These are phyloP conservation scores for Rhododendron henanense DNA, from an alignment of 148 eudicot species.

Conservation along the genomic window DNA sequence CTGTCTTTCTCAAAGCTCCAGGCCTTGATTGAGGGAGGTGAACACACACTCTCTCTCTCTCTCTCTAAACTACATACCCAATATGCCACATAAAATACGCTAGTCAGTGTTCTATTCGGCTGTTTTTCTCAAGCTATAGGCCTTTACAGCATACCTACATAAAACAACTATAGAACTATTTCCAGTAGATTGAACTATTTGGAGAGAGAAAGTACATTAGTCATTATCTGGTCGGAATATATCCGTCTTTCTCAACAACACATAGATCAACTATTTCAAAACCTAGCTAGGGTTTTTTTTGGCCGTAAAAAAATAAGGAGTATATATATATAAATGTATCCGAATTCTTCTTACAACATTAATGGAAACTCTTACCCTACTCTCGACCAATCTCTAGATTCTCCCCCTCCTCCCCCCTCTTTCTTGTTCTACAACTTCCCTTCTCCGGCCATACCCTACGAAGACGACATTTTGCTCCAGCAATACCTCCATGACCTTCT, in stretches of 20 bases:
- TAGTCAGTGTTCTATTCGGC: neutral
- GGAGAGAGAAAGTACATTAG: neutral
- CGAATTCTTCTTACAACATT: neutral
- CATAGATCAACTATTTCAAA: neutral
- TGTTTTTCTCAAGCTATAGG: neutral
- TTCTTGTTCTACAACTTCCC: slow-evolving; percentile 1
- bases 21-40: neutral
- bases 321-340: neutral
- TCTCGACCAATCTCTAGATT: neutral
- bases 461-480: neutral
- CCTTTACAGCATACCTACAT: neutral
- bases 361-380: neutral
- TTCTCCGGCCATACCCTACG: neutral
- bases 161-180: too few species aligned
- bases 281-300: neutral
- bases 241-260: neutral
- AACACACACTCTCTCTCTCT: neutral
- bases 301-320: neutral
- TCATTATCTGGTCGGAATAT: neutral
- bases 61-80: neutral
- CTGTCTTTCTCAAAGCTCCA: neutral
- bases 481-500: neutral
- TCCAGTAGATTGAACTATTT: neutral
- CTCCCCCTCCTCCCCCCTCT: neutral
- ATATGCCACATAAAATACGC: too few species aligned